Base-by-base conservation (phyloP, 371 early-diverging fungal genomes). In the Mucor velutinosus region DNA sequence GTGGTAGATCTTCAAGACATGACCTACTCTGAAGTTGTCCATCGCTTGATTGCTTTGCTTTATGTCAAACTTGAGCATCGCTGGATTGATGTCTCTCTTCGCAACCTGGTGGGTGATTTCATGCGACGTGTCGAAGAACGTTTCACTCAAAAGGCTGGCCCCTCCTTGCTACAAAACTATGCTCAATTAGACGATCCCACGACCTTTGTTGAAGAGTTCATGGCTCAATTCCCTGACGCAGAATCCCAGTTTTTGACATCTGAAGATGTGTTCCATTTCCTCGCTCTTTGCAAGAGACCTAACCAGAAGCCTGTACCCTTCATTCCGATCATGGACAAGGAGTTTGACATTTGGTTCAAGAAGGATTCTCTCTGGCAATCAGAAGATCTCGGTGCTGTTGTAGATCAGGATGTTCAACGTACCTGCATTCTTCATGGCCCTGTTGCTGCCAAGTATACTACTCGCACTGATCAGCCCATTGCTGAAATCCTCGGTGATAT, bases 331-430 rank as follows among this genome's bases (percentile, higher is more conserved):
- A 74, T 97, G 69, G 96, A 96, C 76, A 93, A 93, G 81, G 92
- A 93, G 75, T 95, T 98, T 79, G 95, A 95, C 75, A 85, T 90
- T 58, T 94, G 95, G 95, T 90, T 96, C 86, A 96, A 97, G 89
- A 97, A 97, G 90, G 98, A 97, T 78, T 94, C 94, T 30, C 84
- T 97, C 61, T 97, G 98, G 97, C 98, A 97, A 81, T 87, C 94
- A 5, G 98, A 97, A 81, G 93, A 95, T 67, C 78, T 97, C 11
- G 91, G 91, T 49, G 96, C 98, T 33, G 93, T 97, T 56, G 92
- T 93, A 1, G 96, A 86, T 67, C 92, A 93, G 76, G 98, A 97
- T 80, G 92, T 94, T 23, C 90, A 90, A 64, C 89, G 98, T 72
- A 94, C 94, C n/a, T 93, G 94, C 78, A 95, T 97, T 70, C 85